These are phyloP conservation scores for Lactarius hatsudake DNA, from an alignment of 768 basidiomycete genomes.

Conservation along the genomic window DNA sequence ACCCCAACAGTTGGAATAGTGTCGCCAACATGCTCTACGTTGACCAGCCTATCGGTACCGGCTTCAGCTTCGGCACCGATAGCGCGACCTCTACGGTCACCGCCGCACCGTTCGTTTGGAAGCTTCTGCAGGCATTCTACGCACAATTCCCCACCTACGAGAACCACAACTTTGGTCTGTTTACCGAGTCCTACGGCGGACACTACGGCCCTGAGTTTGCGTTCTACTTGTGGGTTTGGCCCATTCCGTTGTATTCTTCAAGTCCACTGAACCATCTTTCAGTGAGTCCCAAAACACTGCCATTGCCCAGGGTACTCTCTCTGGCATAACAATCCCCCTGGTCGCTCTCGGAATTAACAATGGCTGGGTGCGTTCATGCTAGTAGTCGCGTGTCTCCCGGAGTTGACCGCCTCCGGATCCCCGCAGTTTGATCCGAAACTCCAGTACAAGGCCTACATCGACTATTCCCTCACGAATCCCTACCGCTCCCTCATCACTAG, in stretches of 20 bases:
- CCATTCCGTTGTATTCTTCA: background rate
- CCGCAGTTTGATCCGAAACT: conserved; percentile 28
- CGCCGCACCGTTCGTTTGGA: conserved; percentile 1
- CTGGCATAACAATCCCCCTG: conserved; percentile 47
- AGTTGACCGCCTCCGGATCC: background rate
- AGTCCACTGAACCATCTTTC: background rate
- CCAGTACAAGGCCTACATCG: conserved; percentile 51
- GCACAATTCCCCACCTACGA: conserved; percentile 43
- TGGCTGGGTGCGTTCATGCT: conserved; percentile 36
- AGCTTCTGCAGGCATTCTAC: conserved; percentile 4
- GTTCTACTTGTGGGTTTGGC: conserved; percentile 3
- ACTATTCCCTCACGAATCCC: conserved; percentile 46
- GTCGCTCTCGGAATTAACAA: conserved; percentile 13
- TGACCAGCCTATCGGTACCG: conserved; percentile 17
- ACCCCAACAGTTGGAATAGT: conserved; percentile 15
- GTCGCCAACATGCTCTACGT: conserved; percentile 26
- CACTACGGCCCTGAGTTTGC: conserved; percentile 31
- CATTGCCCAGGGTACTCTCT: conserved; percentile 41
- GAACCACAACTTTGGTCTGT: conserved; percentile 43
- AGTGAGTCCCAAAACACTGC: conserved; percentile 51
- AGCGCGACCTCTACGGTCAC: background rate
- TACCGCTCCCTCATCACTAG: conserved; percentile 10
- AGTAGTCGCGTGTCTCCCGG: conserved; percentile 41
- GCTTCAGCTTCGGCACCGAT: background rate
- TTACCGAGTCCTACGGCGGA: conserved; percentile 48